Base-by-base conservation (phyloP, 1,139 yeast genomes). In the Wickerhamomyces sp. region DNA sequence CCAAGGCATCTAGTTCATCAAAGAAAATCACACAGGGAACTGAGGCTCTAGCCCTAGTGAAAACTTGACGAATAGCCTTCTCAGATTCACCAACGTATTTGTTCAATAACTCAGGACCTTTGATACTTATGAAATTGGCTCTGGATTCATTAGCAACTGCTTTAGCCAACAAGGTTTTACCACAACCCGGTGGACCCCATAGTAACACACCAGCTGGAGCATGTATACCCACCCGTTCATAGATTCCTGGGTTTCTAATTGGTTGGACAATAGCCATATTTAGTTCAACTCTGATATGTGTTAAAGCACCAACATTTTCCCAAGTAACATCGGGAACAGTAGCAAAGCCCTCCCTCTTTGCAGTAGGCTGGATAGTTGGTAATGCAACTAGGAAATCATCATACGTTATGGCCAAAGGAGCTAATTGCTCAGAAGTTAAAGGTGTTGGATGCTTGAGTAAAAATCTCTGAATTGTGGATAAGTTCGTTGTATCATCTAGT, bases 141-240 rank as follows among this genome's bases (percentile, higher is more conserved):
- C 95, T 76, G 1, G 96, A 87, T 63, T 92, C 97, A 59, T 92
- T 90, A 13, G 98, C 98, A 10, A 92, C 97, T 0, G 97, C 98
- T 57, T 92, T 92, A 1, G 97, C 98, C 36, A 92, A 68, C 41
- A 92, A 69, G 0, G 98, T 92, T 59, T 92, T 92, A 72, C 98
- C 98, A 67, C 97, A 92, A 18, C 98, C 98, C 3, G 98, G 98
- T 2, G 98, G 99, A 0, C 99, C 99, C 98, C 98, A 92, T 71
- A 92, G 74, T 17, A 92, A 67, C 0, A 92, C 98, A 40, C 99
- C 99, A 0, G 97, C 90, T 1, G 98, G 97, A 0, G 97, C 96
- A 39, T 89, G 78, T 28, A 92, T 90, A 61, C 99, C 99, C 9
- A 92, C 97, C 47, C 82, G 80, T 47, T 79, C 80, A 57, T 85